Percentiles rank a stretch among this genome's conserved stretches.
Evolutionary conservation across 768 basidiomycete species (phyloP).

Genomic region (Lactarius sanguifluus): DNA sequence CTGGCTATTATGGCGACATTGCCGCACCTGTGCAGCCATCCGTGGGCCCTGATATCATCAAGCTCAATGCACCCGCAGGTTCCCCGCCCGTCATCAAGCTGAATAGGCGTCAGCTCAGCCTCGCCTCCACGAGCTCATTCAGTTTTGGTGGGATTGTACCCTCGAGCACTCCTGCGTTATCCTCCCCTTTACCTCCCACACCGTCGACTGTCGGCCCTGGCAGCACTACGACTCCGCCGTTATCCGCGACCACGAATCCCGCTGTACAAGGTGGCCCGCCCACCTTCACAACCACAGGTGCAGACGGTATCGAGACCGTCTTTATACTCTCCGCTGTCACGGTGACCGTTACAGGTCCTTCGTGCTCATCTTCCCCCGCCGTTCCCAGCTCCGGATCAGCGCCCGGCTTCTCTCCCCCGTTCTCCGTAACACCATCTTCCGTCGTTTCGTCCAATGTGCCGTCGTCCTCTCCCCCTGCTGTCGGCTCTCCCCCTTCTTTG

Average conservation of each 20-base stretch:
- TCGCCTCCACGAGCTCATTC: conserved; percentile 12
- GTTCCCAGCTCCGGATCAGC: conserved; percentile 2
- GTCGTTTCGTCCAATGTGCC: neutral
- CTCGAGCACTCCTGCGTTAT: neutral
- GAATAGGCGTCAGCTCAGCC: conserved; percentile 22
- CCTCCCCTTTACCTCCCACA: neutral
- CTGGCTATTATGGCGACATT: neutral
- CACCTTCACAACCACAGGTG: conserved; percentile 14
- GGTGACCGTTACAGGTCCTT: neutral
- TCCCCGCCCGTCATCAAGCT: conserved; percentile 20
- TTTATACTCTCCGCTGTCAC: conserved; percentile 13
- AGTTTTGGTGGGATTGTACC: conserved; percentile 22
- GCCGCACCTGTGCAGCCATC: conserved; percentile 1
- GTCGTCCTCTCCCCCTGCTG: neutral
- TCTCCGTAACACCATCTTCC: neutral
- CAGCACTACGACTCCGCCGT: conserved; percentile 1
- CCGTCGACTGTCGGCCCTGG: conserved; percentile 13
- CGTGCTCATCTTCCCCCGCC: conserved; percentile 7
- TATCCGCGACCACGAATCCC: neutral
- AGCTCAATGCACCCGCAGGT: conserved; percentile 15
- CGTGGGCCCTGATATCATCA: conserved; percentile 20
- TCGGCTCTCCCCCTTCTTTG: neutral
- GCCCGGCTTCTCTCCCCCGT: neutral
- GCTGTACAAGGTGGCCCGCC: neutral
- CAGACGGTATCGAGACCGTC: conserved; percentile 20